Evolutionary conservation across 345 rosid genomes (phyloP), one percentile per base, ranked within the genome.

Genomic region (Camelina laxa): DNA sequence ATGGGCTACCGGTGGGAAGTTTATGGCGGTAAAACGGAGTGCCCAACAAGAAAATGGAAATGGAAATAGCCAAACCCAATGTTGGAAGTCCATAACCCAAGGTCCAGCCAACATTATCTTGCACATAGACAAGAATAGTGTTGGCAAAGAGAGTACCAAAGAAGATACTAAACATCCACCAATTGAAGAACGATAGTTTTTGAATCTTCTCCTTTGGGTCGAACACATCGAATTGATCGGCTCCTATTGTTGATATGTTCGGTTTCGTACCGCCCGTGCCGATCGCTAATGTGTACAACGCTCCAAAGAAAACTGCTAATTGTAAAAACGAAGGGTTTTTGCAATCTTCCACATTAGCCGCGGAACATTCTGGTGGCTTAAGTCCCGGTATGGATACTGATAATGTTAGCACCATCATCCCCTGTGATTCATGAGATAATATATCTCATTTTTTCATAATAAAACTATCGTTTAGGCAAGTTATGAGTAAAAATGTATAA

Each of bases 131-230:
- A 30, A 92, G 92, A 9, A 86, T 47, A 0, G 97, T 90, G 82
- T 92, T 87, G 47, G 97, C 93, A 27, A 95, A 91, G 33, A 95
- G 86, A 17, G 92, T 86, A 15, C 99, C 99, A 51, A 84, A 81
- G 80, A 92, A 95, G 59, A 92, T 89, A 83, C 96, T 85, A 75
- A 95, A 92, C 97, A 89, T 82, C 97, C 99, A 95, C 99, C 97
- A 95, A 48, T 92, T 95, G 92, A 95, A 95, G 87, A 92, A 95
- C 35, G 99, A 92, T 30, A 88, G 84, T 79, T 92, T 95, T 0
- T 84, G 80, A 53, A 56, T 74, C 83, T 92, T 95, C 83, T 95
- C 97, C 59, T 83, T 89, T 0, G 89, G 87, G 11, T 95, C 82
- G 22, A 88, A 90, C 22, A 86, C 96, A 22, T 95, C 99, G 42